Percentiles rank a stretch among this genome's conserved stretches.
phyloP scores from a whole-genome alignment of 2,329 filamentous ascomycete genomes.

The Penicillium italicum region DNA sequence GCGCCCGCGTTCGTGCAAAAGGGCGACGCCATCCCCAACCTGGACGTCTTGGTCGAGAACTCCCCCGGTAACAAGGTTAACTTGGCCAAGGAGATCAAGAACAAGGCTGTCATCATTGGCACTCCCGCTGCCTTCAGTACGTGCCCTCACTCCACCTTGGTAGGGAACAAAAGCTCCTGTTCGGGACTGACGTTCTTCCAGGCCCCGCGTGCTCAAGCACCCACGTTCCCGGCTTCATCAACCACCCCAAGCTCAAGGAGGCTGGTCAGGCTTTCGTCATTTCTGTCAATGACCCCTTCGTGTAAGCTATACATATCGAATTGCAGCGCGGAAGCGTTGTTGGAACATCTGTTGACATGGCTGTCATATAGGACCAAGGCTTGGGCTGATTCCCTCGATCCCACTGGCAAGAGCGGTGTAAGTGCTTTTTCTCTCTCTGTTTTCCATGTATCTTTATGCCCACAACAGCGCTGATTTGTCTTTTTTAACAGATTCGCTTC shows the following conservation, averaged over 20 bases:
- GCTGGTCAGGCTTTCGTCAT: constrained; percentile 86
- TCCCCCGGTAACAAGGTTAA: constrained; percentile 92
- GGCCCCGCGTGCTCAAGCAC: constrained; percentile 61
- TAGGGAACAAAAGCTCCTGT: not conserved
- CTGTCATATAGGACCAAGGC: constrained; percentile 70
- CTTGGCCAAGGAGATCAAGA: constrained; percentile 71
- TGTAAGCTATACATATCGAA: constrained; percentile 55
- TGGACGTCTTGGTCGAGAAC: constrained; percentile 74
- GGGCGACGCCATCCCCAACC: constrained; percentile 73
- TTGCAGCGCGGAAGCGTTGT: not conserved
- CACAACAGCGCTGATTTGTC: not conserved
- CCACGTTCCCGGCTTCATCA: constrained; percentile 85
- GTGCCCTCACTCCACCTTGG: constrained; percentile 22
- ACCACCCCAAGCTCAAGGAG: constrained; percentile 70
- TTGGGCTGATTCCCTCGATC: constrained; percentile 76
- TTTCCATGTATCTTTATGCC: not conserved
- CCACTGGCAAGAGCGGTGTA: constrained; percentile 70
- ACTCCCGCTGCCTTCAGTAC: constrained; percentile 74
- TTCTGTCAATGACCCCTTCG: constrained; percentile 90
- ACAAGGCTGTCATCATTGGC: constrained; percentile 78
- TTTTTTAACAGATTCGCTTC: constrained; percentile 75
- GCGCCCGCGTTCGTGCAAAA: constrained; percentile 58
- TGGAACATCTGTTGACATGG: constrained; percentile 6
- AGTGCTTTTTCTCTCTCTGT: constrained; percentile 43
- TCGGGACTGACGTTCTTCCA: constrained; percentile 22